Evolutionary conservation across 179 eudicot species (phyloP).

Genomic region (Amaranthus tricolor): DNA sequence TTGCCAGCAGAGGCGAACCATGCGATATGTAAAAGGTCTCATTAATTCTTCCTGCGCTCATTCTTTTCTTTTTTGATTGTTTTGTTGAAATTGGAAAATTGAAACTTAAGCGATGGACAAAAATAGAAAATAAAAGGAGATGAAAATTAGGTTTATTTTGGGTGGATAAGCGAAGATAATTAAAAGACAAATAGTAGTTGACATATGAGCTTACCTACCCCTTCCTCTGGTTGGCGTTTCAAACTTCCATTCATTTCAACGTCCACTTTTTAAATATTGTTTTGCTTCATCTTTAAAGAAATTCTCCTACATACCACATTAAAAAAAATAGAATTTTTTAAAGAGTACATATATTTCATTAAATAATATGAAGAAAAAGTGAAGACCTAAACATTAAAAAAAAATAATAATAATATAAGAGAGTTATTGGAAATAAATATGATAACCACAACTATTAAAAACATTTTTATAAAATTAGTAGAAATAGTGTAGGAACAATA

Average conservation of each 20-base stretch:
- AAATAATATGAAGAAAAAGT: too few relatives aligned
- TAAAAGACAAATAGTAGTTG: background rate
- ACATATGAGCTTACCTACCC: background rate
- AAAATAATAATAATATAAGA: too few relatives aligned
- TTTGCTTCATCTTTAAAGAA: too few relatives aligned
- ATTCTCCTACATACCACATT: too few relatives aligned
- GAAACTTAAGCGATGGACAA: background rate
- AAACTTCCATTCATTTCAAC: slow-evolving; percentile 5
- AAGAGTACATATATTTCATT: too few relatives aligned
- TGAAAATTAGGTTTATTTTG: background rate
- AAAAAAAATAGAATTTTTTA: too few relatives aligned
- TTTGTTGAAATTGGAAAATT: background rate
- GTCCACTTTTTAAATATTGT: background rate
- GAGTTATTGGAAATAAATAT: too few relatives aligned
- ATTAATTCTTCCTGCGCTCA: background rate
- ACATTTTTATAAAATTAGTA: too few relatives aligned
- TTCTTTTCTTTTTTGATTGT: background rate
- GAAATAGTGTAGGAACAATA: too few relatives aligned
- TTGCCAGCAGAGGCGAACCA: slow-evolving; percentile 54
- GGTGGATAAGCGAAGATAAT: background rate
- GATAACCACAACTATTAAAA: too few relatives aligned
- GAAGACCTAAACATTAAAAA: too few relatives aligned
- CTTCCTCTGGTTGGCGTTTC: background rate
- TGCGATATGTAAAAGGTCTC: slow-evolving; percentile 61
- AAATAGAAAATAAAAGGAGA: background rate